Base-by-base conservation (phyloP, 176 grass and related monocot genomes). In the Oryza rufipogon region DNA sequence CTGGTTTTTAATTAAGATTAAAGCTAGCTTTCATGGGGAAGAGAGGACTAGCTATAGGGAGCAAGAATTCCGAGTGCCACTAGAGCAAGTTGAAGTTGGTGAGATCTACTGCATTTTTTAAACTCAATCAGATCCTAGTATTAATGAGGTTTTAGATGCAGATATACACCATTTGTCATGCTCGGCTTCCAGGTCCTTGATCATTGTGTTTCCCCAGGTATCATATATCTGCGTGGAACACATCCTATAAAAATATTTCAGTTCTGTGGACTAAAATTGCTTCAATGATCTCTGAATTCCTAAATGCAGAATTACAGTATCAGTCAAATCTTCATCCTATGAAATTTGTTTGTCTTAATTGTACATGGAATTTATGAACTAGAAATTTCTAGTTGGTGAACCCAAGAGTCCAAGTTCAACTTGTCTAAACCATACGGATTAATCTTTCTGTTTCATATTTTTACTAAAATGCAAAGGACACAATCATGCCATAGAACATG, bases 31-130 rank as follows among this genome's bases (percentile, higher is more conserved):
- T 82, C 25, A 12, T 66, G 34, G 73, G 58, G 12, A 78, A 85
- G 7, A 85, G 4, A 63, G 19, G n/a, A 63, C n/a, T 63, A 63
- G 19, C 7, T 9, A 63, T 64, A 41, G 49, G 71, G n/a, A 81
- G 42, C 76, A 52, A 76, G 30, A 85, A 33, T 76, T 71, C 54
- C 82, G 54, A 75, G 41, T 66, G 66, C 77, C 32, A 76, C 82
- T 54, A 33, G 52, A 28, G 78, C 83, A 81, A 76, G 16, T 86
- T 77, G 83, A 66, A 76, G 54, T 38, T 5, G 34, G 68, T 65
- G 64, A 30, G 69, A 73, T 74, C 52, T 72, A 20, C 6, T 44
- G 15, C 14, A 34, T 23, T 20, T 44, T 22, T 15, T 3, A 48
- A 11, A 9, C 12, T 26, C 42, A 16, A 23, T 70, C 51, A 54